These are phyloP conservation scores for Pecoramyces ruminantium DNA, from an alignment of 192 early-diverging fungal species.

Conservation along the genomic window DNA sequence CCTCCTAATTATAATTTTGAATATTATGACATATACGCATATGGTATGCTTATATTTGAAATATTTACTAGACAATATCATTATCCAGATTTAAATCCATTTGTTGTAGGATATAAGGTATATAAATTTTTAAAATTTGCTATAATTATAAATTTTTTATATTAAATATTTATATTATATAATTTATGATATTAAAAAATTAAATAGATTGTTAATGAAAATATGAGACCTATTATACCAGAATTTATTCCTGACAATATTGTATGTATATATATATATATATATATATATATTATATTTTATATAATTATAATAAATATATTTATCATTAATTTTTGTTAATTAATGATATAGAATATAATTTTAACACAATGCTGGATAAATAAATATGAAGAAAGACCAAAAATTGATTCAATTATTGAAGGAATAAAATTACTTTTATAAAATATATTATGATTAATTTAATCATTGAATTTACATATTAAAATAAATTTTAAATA, in stretches of 20 bases:
- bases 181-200: too few species aligned
- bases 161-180: too few species aligned
- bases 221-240: background rate
- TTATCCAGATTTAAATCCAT: background rate
- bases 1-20: background rate
- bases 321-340: background rate
- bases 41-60: background rate
- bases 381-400: background rate
- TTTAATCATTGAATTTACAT: too few species aligned
- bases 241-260: background rate
- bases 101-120: background rate
- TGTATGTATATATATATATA: background rate
- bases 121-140: too few species aligned
- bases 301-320: too few species aligned
- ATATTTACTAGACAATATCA: background rate
- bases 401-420: background rate
- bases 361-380: background rate
- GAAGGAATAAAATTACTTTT: background rate
- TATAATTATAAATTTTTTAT: too few species aligned
- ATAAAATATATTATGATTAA: too few species aligned
- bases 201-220: background rate
- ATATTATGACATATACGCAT: background rate
- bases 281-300: background rate
- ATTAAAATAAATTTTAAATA: too few species aligned
- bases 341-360: background rate